phyloP scores from a whole-genome alignment of 169 alveolate genomes.

The Nephromyces sp. region DNA sequence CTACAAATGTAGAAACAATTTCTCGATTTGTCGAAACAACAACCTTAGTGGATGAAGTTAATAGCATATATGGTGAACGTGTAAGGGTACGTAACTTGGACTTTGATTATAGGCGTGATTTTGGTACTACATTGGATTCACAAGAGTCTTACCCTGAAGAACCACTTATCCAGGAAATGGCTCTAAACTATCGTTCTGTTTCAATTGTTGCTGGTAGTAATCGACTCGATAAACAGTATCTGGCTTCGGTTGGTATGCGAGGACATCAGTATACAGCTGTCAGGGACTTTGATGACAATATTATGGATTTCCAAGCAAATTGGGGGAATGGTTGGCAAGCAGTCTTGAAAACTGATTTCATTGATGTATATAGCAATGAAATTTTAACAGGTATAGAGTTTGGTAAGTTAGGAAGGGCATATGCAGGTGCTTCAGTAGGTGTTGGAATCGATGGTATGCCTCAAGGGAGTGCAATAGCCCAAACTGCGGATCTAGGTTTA shows the following conservation, averaged over 20 bases:
- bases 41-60: slow-evolving; percentile 3
- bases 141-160: not conserved
- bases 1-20: slow-evolving; percentile 18
- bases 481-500: slow-evolving; percentile 1
- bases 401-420: slow-evolving; percentile 15
- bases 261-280: slow-evolving; percentile 13
- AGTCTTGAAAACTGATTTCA: not conserved
- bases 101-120: not conserved
- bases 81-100: slow-evolving; percentile 13
- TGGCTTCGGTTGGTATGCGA: slow-evolving; percentile 1
- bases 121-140: no score
- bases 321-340: slow-evolving; percentile 30
- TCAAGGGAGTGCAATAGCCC: slow-evolving; percentile 3
- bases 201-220: slow-evolving; percentile 10
- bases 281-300: slow-evolving; percentile 13
- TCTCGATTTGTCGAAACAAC: slow-evolving; percentile 17
- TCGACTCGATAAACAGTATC: slow-evolving; percentile 13
- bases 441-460: slow-evolving; percentile 9
- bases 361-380: not conserved
- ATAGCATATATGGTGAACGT: slow-evolving; percentile 13
- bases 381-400: slow-evolving; percentile 7
- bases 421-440: slow-evolving; percentile 13
- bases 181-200: slow-evolving; percentile 5
- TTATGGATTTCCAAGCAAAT: slow-evolving; percentile 10
- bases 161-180: slow-evolving; percentile 10